Conservation (phyloP, 2,329 filamentous ascomycete genomes). For the Daldinia eschscholtzii region DNA sequence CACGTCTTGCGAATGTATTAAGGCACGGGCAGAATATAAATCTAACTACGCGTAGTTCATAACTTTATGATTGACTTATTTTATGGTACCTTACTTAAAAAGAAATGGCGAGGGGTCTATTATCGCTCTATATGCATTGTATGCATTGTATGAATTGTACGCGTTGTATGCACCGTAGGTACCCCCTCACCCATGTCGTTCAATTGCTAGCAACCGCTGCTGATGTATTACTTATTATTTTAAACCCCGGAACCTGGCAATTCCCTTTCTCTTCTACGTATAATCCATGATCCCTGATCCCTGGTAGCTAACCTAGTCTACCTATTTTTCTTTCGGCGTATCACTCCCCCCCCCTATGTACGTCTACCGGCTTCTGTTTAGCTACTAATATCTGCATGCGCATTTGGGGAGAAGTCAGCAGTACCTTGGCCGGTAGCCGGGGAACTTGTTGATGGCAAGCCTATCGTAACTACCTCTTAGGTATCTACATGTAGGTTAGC, state of each 20-base stretch:
- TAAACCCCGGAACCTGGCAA: slow-evolving; percentile 31
- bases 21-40: not conserved
- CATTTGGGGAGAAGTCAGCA: slow-evolving; percentile 12
- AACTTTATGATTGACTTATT: not conserved
- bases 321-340: slow-evolving; percentile 23
- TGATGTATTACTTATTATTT: slow-evolving; percentile 14
- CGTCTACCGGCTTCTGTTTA: not conserved
- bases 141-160: not conserved
- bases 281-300: slow-evolving; percentile 33
- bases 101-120: not conserved
- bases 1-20: not conserved
- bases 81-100: not conserved
- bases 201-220: slow-evolving; percentile 4
- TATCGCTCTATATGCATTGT: not conserved
- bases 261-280: slow-evolving; percentile 27
- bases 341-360: slow-evolving; percentile 8
- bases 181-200: not conserved
- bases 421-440: slow-evolving; percentile 34
- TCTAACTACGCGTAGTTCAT: not conserved
- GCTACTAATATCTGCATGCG: slow-evolving; percentile 10
- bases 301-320: slow-evolving; percentile 11
- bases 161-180: not conserved
- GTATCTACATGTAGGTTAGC: slow-evolving; percentile 6
- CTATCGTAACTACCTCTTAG: slow-evolving; percentile 20
- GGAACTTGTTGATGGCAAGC: slow-evolving; percentile 27